Conservation (phyloP, 345 rosid species). For the Ceriops zippeliana region DNA sequence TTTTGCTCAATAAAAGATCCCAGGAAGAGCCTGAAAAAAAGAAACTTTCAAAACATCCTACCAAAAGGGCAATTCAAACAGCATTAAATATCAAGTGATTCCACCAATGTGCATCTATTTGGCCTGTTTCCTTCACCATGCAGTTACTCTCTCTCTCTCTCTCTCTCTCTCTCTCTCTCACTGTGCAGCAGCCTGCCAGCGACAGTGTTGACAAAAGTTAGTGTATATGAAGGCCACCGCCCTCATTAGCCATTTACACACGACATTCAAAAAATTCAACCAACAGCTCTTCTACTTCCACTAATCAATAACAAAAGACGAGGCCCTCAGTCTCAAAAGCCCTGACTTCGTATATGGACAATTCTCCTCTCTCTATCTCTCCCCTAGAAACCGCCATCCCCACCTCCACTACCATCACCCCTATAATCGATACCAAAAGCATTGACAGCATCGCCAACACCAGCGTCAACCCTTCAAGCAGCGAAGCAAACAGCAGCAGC, state of each 20-base stretch:
- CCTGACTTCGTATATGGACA: constrained; percentile 19
- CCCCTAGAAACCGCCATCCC: constrained; percentile 8
- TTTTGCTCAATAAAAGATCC: too few relatives aligned
- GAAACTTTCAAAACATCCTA: background rate
- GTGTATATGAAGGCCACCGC: constrained; percentile 31
- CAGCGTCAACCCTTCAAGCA: background rate
- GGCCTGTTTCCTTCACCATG: constrained; percentile 18
- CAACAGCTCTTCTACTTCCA: constrained; percentile 7
- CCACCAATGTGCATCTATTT: constrained; percentile 8
- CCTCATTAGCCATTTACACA: constrained; percentile 42
- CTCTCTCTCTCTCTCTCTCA: too few relatives aligned
- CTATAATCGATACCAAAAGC: constrained; percentile 3
- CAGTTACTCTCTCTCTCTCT: constrained; percentile 8
- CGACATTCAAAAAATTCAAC: constrained; percentile 29
- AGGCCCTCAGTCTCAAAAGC: constrained; percentile 17
- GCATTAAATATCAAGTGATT: background rate
- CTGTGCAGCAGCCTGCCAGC: too few relatives aligned
- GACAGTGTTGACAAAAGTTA: too few relatives aligned
- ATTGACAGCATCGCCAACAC: background rate
- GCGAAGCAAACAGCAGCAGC: constrained; percentile 3
- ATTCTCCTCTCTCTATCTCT: constrained; percentile 19
- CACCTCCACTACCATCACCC: background rate
- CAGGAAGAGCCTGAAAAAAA: background rate
- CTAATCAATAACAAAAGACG: constrained; percentile 30
- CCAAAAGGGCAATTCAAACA: background rate